These are phyloP conservation scores for Cardamine resedifolia DNA, from an alignment of 345 rosid genomes.

Conservation along the genomic window DNA sequence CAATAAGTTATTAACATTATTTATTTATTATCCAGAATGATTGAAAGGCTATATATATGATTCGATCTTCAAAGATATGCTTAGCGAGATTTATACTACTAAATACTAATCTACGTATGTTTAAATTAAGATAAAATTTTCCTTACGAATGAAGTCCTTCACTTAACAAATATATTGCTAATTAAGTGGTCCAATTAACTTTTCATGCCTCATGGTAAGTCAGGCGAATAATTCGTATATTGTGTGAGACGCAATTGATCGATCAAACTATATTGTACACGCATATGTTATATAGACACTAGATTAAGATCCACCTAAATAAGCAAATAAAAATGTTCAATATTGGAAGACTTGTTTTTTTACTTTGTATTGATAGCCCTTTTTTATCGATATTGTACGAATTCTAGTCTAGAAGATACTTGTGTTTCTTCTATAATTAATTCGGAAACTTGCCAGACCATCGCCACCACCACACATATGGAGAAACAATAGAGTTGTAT, in stretches of 20 bases:
- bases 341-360: background rate
- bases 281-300: background rate
- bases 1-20: slow-evolving; percentile 12
- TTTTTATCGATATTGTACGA: background rate
- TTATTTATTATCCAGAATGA: background rate
- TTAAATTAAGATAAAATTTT: slow-evolving; percentile 10
- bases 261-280: background rate
- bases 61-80: slow-evolving; percentile 35
- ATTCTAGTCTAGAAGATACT: background rate
- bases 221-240: background rate
- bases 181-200: background rate
- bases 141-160: slow-evolving; percentile 2
- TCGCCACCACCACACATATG: background rate
- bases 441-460: slow-evolving; percentile 10
- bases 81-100: background rate
- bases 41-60: slow-evolving; percentile 15
- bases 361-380: background rate
- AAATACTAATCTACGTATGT: no score
- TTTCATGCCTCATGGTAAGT: slow-evolving; percentile 12
- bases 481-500: background rate
- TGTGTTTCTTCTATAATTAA: background rate
- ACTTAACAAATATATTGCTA: slow-evolving; percentile 20
- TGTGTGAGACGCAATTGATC: background rate
- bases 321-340: background rate
- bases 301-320: background rate